These are phyloP conservation scores for Aspergillus panamensis DNA, from an alignment of 495 filamentous ascomycete genomes.

Conservation along the genomic window DNA sequence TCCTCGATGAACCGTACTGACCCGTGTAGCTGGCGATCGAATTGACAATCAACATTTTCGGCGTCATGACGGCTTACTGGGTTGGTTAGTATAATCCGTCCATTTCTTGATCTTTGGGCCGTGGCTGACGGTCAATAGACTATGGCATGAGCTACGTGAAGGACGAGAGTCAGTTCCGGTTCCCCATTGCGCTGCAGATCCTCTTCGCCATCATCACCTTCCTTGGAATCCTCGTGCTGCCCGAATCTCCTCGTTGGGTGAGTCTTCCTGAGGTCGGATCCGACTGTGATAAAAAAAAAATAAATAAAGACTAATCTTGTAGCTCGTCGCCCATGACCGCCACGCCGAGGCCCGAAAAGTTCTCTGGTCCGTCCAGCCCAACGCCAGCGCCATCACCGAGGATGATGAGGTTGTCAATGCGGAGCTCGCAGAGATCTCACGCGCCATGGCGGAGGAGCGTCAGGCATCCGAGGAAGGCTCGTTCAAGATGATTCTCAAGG, in stretches of 20 bases:
- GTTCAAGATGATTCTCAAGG: conserved; percentile 37
- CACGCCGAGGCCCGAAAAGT: conserved; percentile 31
- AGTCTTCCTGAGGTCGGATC: conserved; percentile 3
- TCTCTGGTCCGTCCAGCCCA: conserved; percentile 33
- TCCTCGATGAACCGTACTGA: conserved; percentile 5
- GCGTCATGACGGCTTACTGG: conserved; percentile 38
- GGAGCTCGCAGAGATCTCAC: conserved; percentile 31
- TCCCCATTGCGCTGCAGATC: conserved; percentile 55
- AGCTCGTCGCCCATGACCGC: conserved; percentile 35
- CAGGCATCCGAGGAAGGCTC: conserved; percentile 27
- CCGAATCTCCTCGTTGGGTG: conserved; percentile 52
- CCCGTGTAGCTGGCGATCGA: conserved; percentile 45
- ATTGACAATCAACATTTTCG: conserved; percentile 60
- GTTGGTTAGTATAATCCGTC: conserved; percentile 25
- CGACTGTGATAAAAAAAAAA: no score
- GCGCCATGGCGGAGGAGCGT: conserved; percentile 30
- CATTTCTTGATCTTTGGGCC: not conserved
- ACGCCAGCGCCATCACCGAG: conserved; percentile 27
- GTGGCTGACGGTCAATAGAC: conserved; percentile 14
- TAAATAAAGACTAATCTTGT: no score
- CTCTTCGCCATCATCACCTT: conserved; percentile 52
- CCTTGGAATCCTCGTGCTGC: conserved; percentile 45
- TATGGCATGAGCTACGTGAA: conserved; percentile 35
- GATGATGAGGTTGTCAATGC: conserved; percentile 26
- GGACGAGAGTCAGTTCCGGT: conserved; percentile 38